Conservation (phyloP, 768 basidiomycete species). For the Udeniomyces megalosporus region DNA sequence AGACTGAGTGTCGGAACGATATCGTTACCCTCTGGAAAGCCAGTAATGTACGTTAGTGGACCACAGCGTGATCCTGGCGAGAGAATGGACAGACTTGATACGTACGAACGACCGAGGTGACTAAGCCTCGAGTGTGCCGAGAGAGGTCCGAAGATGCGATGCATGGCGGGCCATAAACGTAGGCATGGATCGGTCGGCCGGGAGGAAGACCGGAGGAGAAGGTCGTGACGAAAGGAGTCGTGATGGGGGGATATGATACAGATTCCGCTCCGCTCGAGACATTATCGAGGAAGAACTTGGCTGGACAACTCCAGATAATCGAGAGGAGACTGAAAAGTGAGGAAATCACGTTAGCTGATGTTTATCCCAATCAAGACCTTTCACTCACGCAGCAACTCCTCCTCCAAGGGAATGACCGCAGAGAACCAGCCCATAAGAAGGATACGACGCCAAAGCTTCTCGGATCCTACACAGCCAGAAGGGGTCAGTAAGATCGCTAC, state of each 20-base stretch:
- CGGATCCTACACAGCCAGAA: constrained; percentile 14
- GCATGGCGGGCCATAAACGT: constrained; percentile 25
- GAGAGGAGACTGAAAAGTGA: constrained; percentile 20
- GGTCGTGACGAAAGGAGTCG: constrained; percentile 29
- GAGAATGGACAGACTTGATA: too few relatives aligned
- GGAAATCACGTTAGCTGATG: background rate
- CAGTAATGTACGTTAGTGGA: constrained; percentile 5
- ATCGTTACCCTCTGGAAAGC: constrained; percentile 9
- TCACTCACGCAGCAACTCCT: constrained; percentile 26
- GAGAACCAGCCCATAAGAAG: constrained; percentile 29
- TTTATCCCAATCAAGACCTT: background rate
- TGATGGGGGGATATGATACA: constrained; percentile 18
- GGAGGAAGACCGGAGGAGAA: constrained; percentile 27
- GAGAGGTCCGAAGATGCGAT: constrained; percentile 30
- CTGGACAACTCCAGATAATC: constrained; percentile 24
- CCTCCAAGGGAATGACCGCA: constrained; percentile 33
- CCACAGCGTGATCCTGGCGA: constrained; percentile 18
- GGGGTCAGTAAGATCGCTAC: background rate
- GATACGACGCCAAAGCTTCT: constrained; percentile 24
- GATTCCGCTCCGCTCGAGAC: background rate
- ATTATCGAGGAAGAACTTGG: constrained; percentile 18
- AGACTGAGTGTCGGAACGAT: constrained; percentile 14
- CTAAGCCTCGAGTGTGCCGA: constrained; percentile 26
- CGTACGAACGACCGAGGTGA: constrained; percentile 26
- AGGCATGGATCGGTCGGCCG: constrained; percentile 29